Percentiles rank a stretch among this genome's conserved stretches.
Conservation (phyloP, 106 monocot genomes). For the Dioscorea dumetorum region DNA sequence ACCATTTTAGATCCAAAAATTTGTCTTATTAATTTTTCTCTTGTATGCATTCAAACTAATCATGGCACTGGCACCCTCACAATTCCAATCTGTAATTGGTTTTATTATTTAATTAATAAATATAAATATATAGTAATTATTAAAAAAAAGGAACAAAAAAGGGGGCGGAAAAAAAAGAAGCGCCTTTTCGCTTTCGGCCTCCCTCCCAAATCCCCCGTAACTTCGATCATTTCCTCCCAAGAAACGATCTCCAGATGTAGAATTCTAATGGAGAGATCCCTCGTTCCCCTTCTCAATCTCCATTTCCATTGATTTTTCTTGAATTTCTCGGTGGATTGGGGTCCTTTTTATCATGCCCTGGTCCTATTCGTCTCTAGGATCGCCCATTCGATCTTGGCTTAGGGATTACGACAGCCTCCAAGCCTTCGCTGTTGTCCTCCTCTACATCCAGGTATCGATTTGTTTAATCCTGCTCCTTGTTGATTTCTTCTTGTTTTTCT, state of each 20-base stretch:
- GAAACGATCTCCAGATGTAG: not conserved
- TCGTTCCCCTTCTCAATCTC: not conserved
- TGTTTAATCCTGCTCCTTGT: not conserved
- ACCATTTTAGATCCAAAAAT: no score
- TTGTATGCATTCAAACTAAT: no score
- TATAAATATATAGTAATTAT: not conserved
- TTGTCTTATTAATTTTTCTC: no score
- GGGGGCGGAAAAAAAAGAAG: not conserved
- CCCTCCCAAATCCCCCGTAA: not conserved
- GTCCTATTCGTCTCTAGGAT: constrained; percentile 21
- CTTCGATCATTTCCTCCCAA: not conserved
- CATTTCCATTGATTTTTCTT: not conserved
- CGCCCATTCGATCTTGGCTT: constrained; percentile 65
- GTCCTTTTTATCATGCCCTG: constrained; percentile 27
- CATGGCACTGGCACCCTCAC: no score
- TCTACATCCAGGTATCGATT: constrained; percentile 67
- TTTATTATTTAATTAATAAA: not conserved
- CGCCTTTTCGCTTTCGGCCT: not conserved
- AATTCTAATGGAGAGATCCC: not conserved
- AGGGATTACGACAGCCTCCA: constrained; percentile 76
- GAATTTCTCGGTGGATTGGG: not conserved
- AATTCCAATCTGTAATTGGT: not conserved
- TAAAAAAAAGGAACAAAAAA: not conserved
- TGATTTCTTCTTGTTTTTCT: not conserved
- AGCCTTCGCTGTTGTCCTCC: constrained; percentile 51